phyloP scores from a whole-genome alignment of 192 early-diverging fungal species.

The Mortierella hygrophila region DNA sequence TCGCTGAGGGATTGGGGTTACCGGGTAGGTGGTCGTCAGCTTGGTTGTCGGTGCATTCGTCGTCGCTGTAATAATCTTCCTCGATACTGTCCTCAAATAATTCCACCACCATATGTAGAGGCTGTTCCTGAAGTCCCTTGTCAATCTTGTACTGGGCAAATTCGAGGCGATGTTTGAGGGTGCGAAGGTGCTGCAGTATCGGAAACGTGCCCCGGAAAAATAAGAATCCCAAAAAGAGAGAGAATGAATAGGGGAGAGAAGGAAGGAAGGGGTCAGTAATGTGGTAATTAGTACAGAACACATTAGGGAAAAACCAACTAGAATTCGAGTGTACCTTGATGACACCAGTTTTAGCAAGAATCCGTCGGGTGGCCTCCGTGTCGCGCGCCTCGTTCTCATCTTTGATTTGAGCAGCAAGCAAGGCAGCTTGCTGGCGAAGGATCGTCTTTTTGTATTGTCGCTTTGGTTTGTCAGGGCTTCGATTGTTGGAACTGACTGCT shows the following conservation, averaged over 20 bases:
- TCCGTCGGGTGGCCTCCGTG: conserved; percentile 31
- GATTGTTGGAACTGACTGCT: background rate
- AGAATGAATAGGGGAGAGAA: background rate
- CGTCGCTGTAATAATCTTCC: conserved; percentile 17
- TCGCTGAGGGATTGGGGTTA: background rate
- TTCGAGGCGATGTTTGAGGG: conserved; percentile 5
- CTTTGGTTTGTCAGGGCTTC: conserved; percentile 7
- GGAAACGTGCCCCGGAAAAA: background rate
- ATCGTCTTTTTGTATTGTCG: conserved; percentile 51
- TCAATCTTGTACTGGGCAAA: conserved; percentile 34
- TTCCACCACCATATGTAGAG: conserved; percentile 38
- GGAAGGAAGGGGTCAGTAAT: background rate
- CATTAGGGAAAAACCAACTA: background rate
- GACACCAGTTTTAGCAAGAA: conserved; percentile 21
- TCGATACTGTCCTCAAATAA: conserved; percentile 35
- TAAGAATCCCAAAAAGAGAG: background rate
- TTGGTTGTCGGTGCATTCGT: background rate
- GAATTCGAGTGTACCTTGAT: conserved; percentile 22
- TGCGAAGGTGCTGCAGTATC: conserved; percentile 7
- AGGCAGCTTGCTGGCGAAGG: conserved; percentile 43
- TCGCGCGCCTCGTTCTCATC: conserved; percentile 41
- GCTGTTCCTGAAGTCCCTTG: conserved; percentile 43
- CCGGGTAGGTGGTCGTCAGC: background rate
- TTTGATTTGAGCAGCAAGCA: conserved; percentile 45
- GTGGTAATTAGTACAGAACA: background rate